Evolutionary conservation across 257 asterid genomes (phyloP).

Genomic region (Fraxinus quadrangulata): DNA sequence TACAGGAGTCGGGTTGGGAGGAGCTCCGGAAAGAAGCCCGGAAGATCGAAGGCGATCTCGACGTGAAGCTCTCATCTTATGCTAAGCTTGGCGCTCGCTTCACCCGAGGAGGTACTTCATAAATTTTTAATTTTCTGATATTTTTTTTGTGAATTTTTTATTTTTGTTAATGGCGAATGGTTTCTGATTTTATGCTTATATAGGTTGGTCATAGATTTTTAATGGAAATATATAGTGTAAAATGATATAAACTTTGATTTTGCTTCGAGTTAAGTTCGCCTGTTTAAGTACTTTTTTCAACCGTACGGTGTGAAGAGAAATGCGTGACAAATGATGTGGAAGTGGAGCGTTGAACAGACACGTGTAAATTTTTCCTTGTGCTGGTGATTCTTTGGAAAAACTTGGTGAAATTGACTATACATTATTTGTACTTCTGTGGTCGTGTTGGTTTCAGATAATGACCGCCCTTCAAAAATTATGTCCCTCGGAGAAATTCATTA

Average conservation of each 20-base stretch:
- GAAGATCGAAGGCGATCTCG: conserved; percentile 97
- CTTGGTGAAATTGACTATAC: background rate
- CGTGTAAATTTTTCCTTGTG: background rate
- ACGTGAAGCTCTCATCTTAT: conserved; percentile 92
- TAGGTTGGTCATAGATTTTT: background rate
- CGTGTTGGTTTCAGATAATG: background rate
- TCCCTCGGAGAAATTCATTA: background rate
- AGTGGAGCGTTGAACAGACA: background rate
- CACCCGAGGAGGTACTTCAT: conserved; percentile 66
- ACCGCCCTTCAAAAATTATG: background rate
- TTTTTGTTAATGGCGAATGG: background rate
- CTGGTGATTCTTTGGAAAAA: background rate
- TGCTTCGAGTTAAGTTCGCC: background rate
- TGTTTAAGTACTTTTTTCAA: no score
- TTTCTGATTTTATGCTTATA: background rate
- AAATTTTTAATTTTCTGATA: background rate
- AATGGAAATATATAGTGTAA: background rate
- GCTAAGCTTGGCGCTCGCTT: conserved; percentile 93
- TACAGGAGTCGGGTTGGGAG: conserved; percentile 98
- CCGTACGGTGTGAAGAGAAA: background rate
- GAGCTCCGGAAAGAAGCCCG: conserved; percentile 96
- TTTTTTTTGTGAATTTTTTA: background rate
- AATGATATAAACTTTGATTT: background rate
- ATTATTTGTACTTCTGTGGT: background rate
- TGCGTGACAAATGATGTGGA: background rate